Conservation (phyloP, 2,329 filamentous ascomycete species). For the Xylaria sp. region DNA sequence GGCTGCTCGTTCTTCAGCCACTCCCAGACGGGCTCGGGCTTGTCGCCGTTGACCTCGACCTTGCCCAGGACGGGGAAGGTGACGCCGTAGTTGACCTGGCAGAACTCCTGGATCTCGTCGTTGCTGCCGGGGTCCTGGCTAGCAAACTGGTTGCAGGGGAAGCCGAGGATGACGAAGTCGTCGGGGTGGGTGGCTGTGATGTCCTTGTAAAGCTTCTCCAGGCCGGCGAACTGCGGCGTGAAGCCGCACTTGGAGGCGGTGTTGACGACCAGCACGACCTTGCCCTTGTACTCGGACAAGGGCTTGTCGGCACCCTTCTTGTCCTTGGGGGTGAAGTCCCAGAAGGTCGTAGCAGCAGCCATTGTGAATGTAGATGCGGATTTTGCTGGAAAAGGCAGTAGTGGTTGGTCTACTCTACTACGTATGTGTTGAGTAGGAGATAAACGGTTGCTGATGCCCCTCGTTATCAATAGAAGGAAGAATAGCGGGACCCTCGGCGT, state of each 20-base stretch:
- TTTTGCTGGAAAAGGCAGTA: constrained; percentile 27
- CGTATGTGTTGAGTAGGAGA: too few relatives aligned
- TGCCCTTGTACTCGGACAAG: constrained; percentile 81
- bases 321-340: constrained; percentile 85
- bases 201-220: constrained; percentile 89
- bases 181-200: constrained; percentile 75
- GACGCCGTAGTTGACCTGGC: constrained; percentile 94
- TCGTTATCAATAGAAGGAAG: too few relatives aligned
- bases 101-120: constrained; percentile 85
- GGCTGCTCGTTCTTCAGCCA: constrained; percentile 81
- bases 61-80: constrained; percentile 92
- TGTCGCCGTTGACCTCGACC: constrained; percentile 90
- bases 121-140: constrained; percentile 82
- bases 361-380: constrained; percentile 56
- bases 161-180: constrained; percentile 88
- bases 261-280: constrained; percentile 96
- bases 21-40: constrained; percentile 81
- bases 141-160: constrained; percentile 99
- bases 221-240: constrained; percentile 91
- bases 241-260: constrained; percentile 99
- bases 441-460: too few relatives aligned
- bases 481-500: too few relatives aligned
- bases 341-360: constrained; percentile 78
- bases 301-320: constrained; percentile 80
- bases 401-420: background rate